Evolutionary conservation across 768 basidiomycete genomes (phyloP).

Genomic region (Mycena rebaudengoi): DNA sequence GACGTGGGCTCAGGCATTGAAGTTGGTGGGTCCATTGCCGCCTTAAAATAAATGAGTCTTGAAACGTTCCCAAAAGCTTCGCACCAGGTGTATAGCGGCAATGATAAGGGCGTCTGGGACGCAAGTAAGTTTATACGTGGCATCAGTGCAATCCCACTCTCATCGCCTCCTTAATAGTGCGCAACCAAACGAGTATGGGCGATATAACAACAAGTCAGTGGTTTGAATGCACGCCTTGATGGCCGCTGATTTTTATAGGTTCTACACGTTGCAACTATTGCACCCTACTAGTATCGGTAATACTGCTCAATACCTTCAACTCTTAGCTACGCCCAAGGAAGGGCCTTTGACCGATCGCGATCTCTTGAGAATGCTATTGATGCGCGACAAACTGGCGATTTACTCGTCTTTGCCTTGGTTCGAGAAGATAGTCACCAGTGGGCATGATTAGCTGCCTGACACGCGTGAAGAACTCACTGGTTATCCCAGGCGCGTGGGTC

Average conservation of each 20-base stretch:
- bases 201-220: slow-evolving; percentile 57
- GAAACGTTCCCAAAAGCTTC: slow-evolving; percentile 47
- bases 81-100: slow-evolving; percentile 59
- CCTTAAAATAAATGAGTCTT: background rate
- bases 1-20: slow-evolving; percentile 54
- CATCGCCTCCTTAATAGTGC: slow-evolving; percentile 36
- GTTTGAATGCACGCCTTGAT: background rate
- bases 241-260: slow-evolving; percentile 41
- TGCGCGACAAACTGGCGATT: too few relatives aligned
- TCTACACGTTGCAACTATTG: slow-evolving; percentile 66
- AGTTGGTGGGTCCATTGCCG: slow-evolving; percentile 50
- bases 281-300: slow-evolving; percentile 59
- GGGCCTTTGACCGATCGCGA: too few relatives aligned
- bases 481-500: too few relatives aligned
- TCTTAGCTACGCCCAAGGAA: too few relatives aligned
- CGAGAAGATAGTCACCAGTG: too few relatives aligned
- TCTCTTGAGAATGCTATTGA: too few relatives aligned
- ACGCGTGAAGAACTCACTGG: too few relatives aligned
- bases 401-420: too few relatives aligned
- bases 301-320: slow-evolving; percentile 45
- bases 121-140: slow-evolving; percentile 40
- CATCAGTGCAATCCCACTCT: too few relatives aligned
- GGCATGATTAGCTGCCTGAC: too few relatives aligned
- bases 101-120: slow-evolving; percentile 57
- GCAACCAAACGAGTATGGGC: slow-evolving; percentile 66